These are phyloP conservation scores for Dittrichia graveolens DNA, from an alignment of 129 eudicot species.

Conservation along the genomic window DNA sequence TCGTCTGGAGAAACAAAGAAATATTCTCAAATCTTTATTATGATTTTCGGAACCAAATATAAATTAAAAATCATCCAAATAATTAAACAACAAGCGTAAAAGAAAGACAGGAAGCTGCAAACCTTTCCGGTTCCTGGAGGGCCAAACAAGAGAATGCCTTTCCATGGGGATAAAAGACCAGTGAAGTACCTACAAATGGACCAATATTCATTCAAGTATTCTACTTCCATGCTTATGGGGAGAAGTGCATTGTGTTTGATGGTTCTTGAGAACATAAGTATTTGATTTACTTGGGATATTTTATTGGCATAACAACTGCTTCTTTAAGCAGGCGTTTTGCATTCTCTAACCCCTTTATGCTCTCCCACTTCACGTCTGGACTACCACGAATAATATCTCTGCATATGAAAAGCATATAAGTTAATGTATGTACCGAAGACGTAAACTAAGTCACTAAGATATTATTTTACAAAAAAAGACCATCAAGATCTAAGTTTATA, in stretches of 20 bases:
- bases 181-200: constrained; percentile 76
- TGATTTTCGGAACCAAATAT: background rate
- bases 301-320: constrained; percentile 99
- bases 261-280: constrained; percentile 6
- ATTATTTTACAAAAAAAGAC: background rate
- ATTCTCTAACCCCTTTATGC: constrained; percentile 91
- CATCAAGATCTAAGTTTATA: constrained; percentile 33
- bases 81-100: background rate
- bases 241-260: constrained; percentile 2
- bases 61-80: constrained; percentile 1
- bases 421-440: constrained; percentile 1
- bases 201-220: background rate
- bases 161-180: constrained; percentile 97
- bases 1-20: constrained; percentile 58
- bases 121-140: constrained; percentile 99
- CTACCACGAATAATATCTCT: constrained; percentile 96
- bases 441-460: background rate
- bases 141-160: constrained; percentile 99
- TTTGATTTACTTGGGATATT: constrained; percentile 81
- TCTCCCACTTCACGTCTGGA: constrained; percentile 98
- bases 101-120: constrained; percentile 9
- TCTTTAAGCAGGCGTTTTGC: constrained; percentile 98
- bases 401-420: constrained; percentile 29
- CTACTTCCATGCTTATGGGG: background rate
- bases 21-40: constrained; percentile 15